phyloP scores from a whole-genome alignment of 352 stramenopile species.

The Phytophthora pistaciae region DNA sequence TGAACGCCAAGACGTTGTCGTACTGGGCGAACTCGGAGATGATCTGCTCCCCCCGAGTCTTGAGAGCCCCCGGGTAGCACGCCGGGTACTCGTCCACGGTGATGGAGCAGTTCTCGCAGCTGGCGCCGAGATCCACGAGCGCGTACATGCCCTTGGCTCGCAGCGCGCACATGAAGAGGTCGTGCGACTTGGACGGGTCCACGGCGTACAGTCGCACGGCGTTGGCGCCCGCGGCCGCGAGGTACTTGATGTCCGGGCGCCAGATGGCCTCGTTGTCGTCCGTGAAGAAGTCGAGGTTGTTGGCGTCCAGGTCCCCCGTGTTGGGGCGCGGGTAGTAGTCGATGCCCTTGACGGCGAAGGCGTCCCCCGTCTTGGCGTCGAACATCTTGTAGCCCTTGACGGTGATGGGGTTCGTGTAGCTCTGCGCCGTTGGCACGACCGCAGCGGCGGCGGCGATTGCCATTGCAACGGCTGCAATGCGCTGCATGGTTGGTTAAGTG shows the following conservation, averaged over 20 bases:
- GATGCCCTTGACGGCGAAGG: slow-evolving; percentile 82
- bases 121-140: slow-evolving; percentile 68
- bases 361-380: slow-evolving; percentile 72
- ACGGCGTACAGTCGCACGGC: slow-evolving; percentile 86
- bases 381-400: slow-evolving; percentile 84
- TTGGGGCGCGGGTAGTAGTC: slow-evolving; percentile 92
- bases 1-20: slow-evolving; percentile 86
- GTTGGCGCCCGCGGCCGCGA: slow-evolving; percentile 77
- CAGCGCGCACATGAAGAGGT: slow-evolving; percentile 90
- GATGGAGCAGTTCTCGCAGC: slow-evolving; percentile 70
- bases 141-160: slow-evolving; percentile 80
- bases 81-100: slow-evolving; percentile 54
- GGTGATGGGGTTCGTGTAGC: slow-evolving; percentile 65
- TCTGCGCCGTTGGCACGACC: slow-evolving; percentile 6
- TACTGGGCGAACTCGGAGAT: slow-evolving; percentile 88
- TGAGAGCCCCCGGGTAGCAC: slow-evolving; percentile 71
- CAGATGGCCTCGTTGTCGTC: slow-evolving; percentile 79
- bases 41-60: slow-evolving; percentile 77
- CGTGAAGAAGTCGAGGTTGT: slow-evolving; percentile 90
- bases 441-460: slow-evolving; percentile 8
- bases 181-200: slow-evolving; percentile 85
- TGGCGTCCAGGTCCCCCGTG: slow-evolving; percentile 61
- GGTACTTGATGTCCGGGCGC: slow-evolving; percentile 67
- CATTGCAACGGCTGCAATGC: slow-evolving; percentile 18
- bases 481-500: slow-evolving; percentile 29